Base-by-base conservation (phyloP, 2,329 filamentous ascomycete genomes). In the Stenocarpella maydis region DNA sequence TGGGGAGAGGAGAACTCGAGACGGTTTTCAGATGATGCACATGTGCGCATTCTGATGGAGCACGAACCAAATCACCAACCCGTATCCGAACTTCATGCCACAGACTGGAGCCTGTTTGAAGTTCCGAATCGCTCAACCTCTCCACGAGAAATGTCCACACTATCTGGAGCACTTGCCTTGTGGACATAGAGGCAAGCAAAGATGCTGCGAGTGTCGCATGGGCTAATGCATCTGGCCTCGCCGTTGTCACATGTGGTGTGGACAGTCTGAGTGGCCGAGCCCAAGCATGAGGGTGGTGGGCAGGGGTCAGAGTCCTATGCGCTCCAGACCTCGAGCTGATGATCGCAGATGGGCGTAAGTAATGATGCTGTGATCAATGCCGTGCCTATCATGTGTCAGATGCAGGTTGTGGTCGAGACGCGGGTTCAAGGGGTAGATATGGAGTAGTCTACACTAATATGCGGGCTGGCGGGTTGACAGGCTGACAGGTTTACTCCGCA, bases 301-400 rank as follows among this genome's bases (percentile, higher is more conserved):
- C 43, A 34, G 31, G 58, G 58, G 28, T 63, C 14, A 19, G 19
- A n/a, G 19, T 45, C 26, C 17, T 31, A 61, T 47, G 19, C 26
- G 41, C 19, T 37, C 55, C 41, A 47, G 55, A 41, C 31, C 55
- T n/a, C 55, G 55, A 61, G 55, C 19, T 6, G 41, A 49, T 47
- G 58, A 49, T 49, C 58, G n/a, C n/a, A 63, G 58, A 63, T 47
- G 58, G n/a, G 45, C 15, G 55, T 15, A 26, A 45, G 41, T 63
- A 63, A 37, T 37, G 41, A 63, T 63, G 58, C 28, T 63, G 41
- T 63, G 28, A 49, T 63, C 37, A 31, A 49, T 26, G 28, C 55
- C 45, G n/a, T 47, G 55, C 45, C 19, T 24, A 37, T 10, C 31
- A 34, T 34, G 4, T 4, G 28, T 47, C 28, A 28, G 47, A 19